These are phyloP conservation scores for Crithidia expoeki DNA, from an alignment of 208 protist genomes.

Conservation along the genomic window DNA sequence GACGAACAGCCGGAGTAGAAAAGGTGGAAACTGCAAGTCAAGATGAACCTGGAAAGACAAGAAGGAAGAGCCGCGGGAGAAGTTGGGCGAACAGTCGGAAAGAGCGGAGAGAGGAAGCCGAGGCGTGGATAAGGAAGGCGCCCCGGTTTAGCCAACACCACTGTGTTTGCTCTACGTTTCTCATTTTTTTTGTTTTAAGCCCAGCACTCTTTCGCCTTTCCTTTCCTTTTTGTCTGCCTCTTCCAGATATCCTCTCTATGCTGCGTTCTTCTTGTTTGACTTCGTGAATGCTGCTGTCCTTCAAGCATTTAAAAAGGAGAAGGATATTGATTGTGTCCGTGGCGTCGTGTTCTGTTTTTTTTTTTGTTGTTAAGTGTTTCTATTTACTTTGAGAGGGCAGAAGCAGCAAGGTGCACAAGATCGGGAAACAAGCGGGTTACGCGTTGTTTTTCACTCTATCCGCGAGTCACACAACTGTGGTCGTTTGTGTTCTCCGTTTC, in stretches of 20 bases:
- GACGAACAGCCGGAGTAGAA: background rate
- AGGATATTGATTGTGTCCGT: background rate
- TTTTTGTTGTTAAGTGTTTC: background rate
- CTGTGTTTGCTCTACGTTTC: too few species aligned
- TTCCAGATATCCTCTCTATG: background rate
- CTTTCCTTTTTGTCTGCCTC: background rate
- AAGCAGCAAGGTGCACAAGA: background rate
- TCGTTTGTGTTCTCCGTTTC: too few species aligned
- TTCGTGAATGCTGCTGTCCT: background rate
- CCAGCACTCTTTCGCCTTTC: too few species aligned
- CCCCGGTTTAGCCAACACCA: background rate
- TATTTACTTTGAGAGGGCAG: background rate
- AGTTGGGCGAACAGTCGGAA: background rate
- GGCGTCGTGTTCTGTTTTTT: background rate
- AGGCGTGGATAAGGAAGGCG: background rate
- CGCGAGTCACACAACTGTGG: too few species aligned
- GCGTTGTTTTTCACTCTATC: too few species aligned
- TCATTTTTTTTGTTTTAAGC: too few species aligned
- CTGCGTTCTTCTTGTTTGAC: background rate
- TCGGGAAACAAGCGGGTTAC: background rate
- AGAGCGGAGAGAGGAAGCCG: background rate
- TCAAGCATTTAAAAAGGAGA: background rate
- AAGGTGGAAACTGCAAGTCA: background rate
- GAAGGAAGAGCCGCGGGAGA: background rate
- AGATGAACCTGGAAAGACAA: constrained; percentile 26